Conservation (phyloP, 257 asterid species). For the Solanum bukasovii region DNA sequence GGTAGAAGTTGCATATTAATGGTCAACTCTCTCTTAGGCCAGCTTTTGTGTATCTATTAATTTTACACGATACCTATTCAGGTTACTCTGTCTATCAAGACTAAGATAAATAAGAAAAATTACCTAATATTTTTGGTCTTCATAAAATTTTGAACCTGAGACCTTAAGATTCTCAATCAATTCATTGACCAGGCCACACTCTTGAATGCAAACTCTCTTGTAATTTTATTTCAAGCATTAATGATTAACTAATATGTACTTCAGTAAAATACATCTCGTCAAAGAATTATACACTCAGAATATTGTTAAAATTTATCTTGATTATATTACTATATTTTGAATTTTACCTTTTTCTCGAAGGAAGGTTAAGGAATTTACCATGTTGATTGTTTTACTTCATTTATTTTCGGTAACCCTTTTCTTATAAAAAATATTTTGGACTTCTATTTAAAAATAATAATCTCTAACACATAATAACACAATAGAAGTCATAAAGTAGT, state of each 20-base stretch:
- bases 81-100: too few relatives aligned
- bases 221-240: background rate
- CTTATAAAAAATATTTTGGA: background rate
- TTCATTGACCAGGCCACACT: too few relatives aligned
- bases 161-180: too few relatives aligned
- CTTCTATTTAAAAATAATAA: background rate
- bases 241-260: slow-evolving; percentile 6
- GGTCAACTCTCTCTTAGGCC: background rate
- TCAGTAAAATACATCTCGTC: background rate
- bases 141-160: background rate
- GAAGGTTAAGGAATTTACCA: background rate
- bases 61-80: too few relatives aligned
- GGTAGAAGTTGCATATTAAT: background rate
- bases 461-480: background rate
- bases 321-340: background rate
- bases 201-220: accelerated
- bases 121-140: too few relatives aligned
- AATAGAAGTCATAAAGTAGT: background rate
- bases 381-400: background rate
- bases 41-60: too few relatives aligned
- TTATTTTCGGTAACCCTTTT: background rate
- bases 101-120: accelerated
- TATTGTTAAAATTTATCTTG: background rate
- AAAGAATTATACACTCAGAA: background rate
- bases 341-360: background rate